phyloP scores from a whole-genome alignment of 208 protist genomes.

The Acanthamoeba triangularis region DNA sequence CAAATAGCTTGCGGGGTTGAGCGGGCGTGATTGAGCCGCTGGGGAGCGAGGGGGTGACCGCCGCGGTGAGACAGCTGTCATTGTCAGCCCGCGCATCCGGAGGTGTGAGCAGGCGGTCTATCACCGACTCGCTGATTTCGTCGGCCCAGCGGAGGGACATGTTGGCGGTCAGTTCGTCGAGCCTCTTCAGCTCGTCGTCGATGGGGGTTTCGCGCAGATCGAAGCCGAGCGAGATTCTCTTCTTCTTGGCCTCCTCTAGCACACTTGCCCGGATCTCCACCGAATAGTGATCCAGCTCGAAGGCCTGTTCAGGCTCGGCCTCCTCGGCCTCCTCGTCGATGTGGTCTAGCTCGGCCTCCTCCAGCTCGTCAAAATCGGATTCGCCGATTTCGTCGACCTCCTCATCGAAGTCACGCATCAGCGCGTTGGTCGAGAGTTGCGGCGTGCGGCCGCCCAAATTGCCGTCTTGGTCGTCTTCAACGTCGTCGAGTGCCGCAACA shows the following conservation, averaged over 20 bases:
- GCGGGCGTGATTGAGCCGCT: no score
- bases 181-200: background rate
- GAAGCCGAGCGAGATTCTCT: background rate
- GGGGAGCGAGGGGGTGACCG: no score
- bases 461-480: background rate
- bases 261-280: background rate
- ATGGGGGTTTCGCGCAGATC: conserved; percentile 2
- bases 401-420: background rate
- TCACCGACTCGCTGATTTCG: background rate
- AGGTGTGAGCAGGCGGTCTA: background rate
- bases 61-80: no score
- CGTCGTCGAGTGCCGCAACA: conserved; percentile 5
- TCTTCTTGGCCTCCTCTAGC: conserved; percentile 17
- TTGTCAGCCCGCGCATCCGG: no score
- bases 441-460: background rate
- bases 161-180: background rate
- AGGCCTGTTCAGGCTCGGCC: no score
- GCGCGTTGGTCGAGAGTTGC: background rate
- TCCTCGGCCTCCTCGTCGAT: background rate
- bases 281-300: background rate
- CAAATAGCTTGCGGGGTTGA: no score
- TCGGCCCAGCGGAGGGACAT: background rate
- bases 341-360: background rate
- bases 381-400: no score
- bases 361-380: conserved; percentile 4